These are phyloP conservation scores for Malus domestica DNA, from an alignment of 306 rosid genomes.

Conservation along the genomic window ASM211411v1 NC_041795.1:34194001-34194500, in stretches of 20 bases:
- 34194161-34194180: constrained; percentile 81
- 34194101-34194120: constrained; percentile 83
- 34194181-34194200: constrained; percentile 58
- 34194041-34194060: not conserved
- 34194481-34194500: constrained; percentile 25
- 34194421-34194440: constrained; percentile 23
- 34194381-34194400: constrained; percentile 21
- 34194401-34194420: constrained; percentile 37
- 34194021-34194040: not conserved
- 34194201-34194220: constrained; percentile 46
- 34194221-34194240: constrained; percentile 34
- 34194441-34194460: constrained; percentile 27
- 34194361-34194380: constrained; percentile 35
- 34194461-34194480: not conserved
- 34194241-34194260: constrained; percentile 25
- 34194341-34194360: constrained; percentile 34
- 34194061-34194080: constrained; percentile 47
- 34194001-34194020: not conserved
- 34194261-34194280: constrained; percentile 9
- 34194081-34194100: constrained; percentile 82
- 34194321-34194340: constrained; percentile 33
- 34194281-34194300: constrained; percentile 16
- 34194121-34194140: constrained; percentile 81
- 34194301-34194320: constrained; percentile 22
- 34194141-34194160: constrained; percentile 81